A percentile compares a stretch with the other conserved stretches of the same genome.
phyloP scores from a whole-genome alignment of 1,139 yeast genomes.

The Blastobotrys aristatus region DNA sequence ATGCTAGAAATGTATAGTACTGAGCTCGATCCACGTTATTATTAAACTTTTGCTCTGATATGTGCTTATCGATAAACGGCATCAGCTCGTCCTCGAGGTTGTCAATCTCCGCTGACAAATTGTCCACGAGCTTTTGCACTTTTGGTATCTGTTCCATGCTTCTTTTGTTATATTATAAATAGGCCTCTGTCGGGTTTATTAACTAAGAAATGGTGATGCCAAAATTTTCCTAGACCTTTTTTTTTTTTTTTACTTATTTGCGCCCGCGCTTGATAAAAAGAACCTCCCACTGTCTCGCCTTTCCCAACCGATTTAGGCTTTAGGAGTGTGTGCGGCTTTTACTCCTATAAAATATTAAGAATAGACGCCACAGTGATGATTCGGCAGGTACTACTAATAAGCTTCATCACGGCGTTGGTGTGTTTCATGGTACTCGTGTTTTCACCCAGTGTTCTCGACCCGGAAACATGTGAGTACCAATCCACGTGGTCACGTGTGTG shows the following conservation, averaged over 20 bases:
- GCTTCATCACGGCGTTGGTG: not conserved
- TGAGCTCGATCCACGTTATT: slow-evolving; percentile 33
- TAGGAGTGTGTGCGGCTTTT: too few species aligned
- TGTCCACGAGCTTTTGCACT: slow-evolving; percentile 23
- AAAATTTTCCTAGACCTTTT: not conserved
- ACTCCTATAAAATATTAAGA: too few species aligned
- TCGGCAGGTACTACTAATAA: not conserved
- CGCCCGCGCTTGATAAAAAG: too few species aligned
- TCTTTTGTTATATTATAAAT: not conserved
- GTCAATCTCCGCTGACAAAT: slow-evolving; percentile 29
- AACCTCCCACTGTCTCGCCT: too few species aligned
- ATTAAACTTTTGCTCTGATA: slow-evolving; percentile 26
- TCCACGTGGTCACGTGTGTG: not conserved
- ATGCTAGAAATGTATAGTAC: slow-evolving; percentile 35
- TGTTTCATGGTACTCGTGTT: not conserved
- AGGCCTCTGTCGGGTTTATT: not conserved
- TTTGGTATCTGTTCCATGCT: slow-evolving; percentile 27
- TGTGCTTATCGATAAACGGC: slow-evolving; percentile 25
- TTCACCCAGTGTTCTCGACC: not conserved
- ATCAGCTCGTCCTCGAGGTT: slow-evolving; percentile 27
- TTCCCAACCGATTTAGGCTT: too few species aligned
- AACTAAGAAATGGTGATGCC: not conserved
- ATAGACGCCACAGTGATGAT: not conserved
- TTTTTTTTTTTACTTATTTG: not conserved
- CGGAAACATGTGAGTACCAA: not conserved